A percentile compares a stretch with the other conserved stretches of the same genome.
phyloP scores from a whole-genome alignment of 2,329 filamentous ascomycete species.

The Alternaria metachromatica region DNA sequence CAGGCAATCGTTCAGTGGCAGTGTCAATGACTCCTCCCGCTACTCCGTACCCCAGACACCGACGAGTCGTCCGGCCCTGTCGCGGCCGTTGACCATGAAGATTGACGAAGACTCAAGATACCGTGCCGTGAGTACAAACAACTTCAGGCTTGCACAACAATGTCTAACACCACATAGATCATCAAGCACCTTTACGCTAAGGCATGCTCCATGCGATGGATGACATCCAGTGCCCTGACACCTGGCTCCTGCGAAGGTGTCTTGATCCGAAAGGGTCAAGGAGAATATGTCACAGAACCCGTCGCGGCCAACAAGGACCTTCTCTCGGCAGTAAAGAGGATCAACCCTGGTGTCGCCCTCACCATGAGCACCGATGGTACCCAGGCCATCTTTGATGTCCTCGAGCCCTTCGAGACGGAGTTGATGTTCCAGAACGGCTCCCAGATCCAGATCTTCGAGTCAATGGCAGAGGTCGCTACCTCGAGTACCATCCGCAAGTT shows the following conservation, averaged over 20 bases:
- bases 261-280: conserved; percentile 70
- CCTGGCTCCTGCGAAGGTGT: conserved; percentile 63
- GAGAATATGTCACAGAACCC: conserved; percentile 68
- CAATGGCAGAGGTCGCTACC: conserved; percentile 50
- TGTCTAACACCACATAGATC: conserved; percentile 23
- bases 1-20: conserved; percentile 18
- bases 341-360: conserved; percentile 57
- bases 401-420: conserved; percentile 53
- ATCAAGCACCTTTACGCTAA: conserved; percentile 38
- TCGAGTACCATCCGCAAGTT: conserved; percentile 71
- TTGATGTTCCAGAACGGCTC: conserved; percentile 50
- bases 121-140: conserved; percentile 24
- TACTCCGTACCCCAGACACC: conserved; percentile 14
- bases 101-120: conserved; percentile 35
- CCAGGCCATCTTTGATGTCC: conserved; percentile 52
- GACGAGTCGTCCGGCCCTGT: conserved; percentile 9
- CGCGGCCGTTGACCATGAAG: conserved; percentile 24
- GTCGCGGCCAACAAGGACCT: conserved; percentile 48
- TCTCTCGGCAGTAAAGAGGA: conserved; percentile 52
- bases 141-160: not conserved
- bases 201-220: conserved; percentile 31
- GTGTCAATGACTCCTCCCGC: conserved; percentile 9
- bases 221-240: conserved; percentile 18
- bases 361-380: conserved; percentile 60
- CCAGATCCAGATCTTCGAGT: conserved; percentile 57